Percentiles rank a stretch among this genome's conserved stretches.
These are phyloP conservation scores for Aureobasidium subglaciale DNA, from an alignment of 2,329 filamentous ascomycete species.

Conservation along the genomic window DNA sequence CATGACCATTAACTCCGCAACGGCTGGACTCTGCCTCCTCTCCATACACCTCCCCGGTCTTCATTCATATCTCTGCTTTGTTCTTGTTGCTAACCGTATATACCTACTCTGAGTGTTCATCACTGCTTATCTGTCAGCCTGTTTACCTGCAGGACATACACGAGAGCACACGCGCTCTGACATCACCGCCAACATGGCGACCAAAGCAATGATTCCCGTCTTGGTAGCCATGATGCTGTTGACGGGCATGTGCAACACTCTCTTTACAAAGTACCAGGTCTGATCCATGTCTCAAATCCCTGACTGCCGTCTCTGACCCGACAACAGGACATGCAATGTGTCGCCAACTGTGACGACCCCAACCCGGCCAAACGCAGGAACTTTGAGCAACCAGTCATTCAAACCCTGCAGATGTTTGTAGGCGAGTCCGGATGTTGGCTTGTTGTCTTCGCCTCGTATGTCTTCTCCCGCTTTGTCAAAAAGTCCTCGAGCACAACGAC, in stretches of 20 bases:
- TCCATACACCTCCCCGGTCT: background rate
- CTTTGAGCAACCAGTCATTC: slow-evolving; percentile 93
- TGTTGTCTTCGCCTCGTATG: slow-evolving; percentile 63
- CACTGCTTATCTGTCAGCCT: background rate
- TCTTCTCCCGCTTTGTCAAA: slow-evolving; percentile 49
- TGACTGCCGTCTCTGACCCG: slow-evolving; percentile 15
- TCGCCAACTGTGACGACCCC: slow-evolving; percentile 72
- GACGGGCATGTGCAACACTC: slow-evolving; percentile 92
- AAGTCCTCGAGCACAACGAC: background rate
- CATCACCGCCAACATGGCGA: slow-evolving; percentile 52
- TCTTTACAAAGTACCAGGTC: slow-evolving; percentile 94
- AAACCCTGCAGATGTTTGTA: slow-evolving; percentile 96
- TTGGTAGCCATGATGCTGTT: slow-evolving; percentile 94
- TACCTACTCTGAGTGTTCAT: background rate
- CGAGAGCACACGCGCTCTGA: background rate
- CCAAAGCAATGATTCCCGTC: slow-evolving; percentile 67
- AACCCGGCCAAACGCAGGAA: slow-evolving; percentile 58
- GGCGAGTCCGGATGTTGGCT: slow-evolving; percentile 96
- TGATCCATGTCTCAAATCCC: slow-evolving; percentile 16
- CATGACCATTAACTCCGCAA: slow-evolving; percentile 14
- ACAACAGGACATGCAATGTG: slow-evolving; percentile 85
- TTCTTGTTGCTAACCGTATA: background rate
- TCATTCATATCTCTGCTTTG: background rate
- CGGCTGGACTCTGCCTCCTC: background rate
- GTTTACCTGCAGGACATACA: background rate